Evolutionary conservation across 495 filamentous ascomycete genomes (phyloP).

Genomic region (Neurospora hispaniola): DNA sequence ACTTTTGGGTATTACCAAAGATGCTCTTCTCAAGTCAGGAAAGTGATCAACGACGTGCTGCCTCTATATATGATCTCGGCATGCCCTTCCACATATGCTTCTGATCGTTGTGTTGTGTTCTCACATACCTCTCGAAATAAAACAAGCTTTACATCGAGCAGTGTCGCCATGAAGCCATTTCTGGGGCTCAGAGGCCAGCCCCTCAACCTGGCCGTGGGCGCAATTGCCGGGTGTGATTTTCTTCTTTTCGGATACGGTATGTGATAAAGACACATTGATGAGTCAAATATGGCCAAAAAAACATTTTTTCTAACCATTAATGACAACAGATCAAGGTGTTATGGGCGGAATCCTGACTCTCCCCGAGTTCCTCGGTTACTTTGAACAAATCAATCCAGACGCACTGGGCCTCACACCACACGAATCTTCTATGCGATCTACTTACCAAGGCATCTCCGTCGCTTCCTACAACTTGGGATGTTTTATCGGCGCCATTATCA

Average conservation of each 20-base stretch:
- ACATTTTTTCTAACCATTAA: background rate
- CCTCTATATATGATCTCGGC: background rate
- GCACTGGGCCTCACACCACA: constrained; percentile 15
- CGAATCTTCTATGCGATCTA: constrained; percentile 35
- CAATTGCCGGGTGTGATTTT: constrained; percentile 63
- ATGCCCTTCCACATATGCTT: background rate
- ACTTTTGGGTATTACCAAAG: background rate
- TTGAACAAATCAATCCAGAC: constrained; percentile 46
- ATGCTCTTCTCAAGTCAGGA: background rate
- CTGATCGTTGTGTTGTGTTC: background rate
- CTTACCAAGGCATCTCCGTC: constrained; percentile 39
- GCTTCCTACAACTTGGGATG: constrained; percentile 63
- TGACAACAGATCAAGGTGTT: constrained; percentile 36
- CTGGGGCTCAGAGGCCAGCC: constrained; percentile 56
- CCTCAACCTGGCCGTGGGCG: constrained; percentile 57
- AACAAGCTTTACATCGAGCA: background rate
- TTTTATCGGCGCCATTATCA: constrained; percentile 58
- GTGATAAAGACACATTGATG: background rate
- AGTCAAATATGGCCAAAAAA: background rate
- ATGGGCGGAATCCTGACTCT: constrained; percentile 51
- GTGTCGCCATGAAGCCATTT: constrained; percentile 33
- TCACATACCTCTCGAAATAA: background rate
- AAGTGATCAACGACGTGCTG: background rate
- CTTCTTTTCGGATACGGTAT: constrained; percentile 39
- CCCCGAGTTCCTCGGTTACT: constrained; percentile 40